phyloP scores from a whole-genome alignment of 108 stramenopile genomes.

The Nitzschia sp. region DNA sequence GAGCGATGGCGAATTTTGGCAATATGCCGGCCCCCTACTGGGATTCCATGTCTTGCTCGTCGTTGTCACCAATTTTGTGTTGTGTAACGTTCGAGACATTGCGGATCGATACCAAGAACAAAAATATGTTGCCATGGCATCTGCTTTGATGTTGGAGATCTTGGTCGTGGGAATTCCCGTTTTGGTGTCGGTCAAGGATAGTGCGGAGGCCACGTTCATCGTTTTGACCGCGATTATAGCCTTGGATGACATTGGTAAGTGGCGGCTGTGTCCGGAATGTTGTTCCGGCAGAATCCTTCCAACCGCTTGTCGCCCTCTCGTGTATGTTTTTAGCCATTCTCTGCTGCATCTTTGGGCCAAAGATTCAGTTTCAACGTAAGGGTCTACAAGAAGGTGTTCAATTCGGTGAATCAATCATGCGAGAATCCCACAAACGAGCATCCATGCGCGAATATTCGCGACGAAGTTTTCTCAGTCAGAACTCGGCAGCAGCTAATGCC shows the following conservation, averaged over 20 bases:
- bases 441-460: slow-evolving; percentile 1
- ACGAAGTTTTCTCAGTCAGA: neutral
- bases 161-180: slow-evolving; percentile 49
- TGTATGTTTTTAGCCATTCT: slow-evolving; percentile 5
- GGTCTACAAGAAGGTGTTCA: slow-evolving; percentile 41
- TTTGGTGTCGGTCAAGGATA: slow-evolving; percentile 45
- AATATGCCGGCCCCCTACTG: slow-evolving; percentile 38
- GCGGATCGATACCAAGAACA: slow-evolving; percentile 53
- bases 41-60: slow-evolving; percentile 35
- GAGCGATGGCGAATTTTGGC: slow-evolving; percentile 17
- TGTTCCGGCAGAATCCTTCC: too few species aligned
- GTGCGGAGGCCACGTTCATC: slow-evolving; percentile 32
- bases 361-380: slow-evolving; percentile 32
- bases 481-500: neutral
- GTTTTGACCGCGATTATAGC: slow-evolving; percentile 40
- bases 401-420: slow-evolving; percentile 28
- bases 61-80: slow-evolving; percentile 39
- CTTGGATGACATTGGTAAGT: slow-evolving; percentile 40
- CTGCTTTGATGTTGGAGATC: slow-evolving; percentile 43
- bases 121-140: slow-evolving; percentile 49
- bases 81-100: slow-evolving; percentile 40
- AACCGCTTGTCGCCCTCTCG: too few species aligned
- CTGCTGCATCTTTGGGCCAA: slow-evolving; percentile 44
- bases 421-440: slow-evolving; percentile 13
- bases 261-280: too few species aligned